Conservation (phyloP, 2,329 filamentous ascomycete species). For the Colletotrichum noveboracense region DNA sequence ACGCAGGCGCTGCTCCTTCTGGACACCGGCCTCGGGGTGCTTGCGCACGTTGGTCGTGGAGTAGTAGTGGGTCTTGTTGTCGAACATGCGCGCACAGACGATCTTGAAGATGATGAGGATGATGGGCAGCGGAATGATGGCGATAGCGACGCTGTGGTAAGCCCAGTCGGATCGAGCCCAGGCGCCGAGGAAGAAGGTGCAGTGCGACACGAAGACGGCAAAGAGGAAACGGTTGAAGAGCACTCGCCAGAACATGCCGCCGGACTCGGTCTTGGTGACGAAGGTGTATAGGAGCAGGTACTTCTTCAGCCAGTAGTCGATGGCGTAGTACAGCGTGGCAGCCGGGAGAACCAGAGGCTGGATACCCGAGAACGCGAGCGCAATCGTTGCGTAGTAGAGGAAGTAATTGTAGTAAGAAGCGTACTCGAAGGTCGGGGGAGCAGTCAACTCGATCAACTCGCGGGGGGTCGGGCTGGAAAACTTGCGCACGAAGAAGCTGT, state of each 20-base stretch:
- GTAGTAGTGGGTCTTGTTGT: constrained; percentile 82
- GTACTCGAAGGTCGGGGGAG: constrained; percentile 92
- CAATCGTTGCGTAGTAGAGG: constrained; percentile 90
- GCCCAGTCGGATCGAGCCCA: constrained; percentile 70
- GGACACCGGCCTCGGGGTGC: constrained; percentile 48
- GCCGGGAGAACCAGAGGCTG: constrained; percentile 89
- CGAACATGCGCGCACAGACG: constrained; percentile 79
- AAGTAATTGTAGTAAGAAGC: constrained; percentile 99
- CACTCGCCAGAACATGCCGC: constrained; percentile 89
- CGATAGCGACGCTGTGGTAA: constrained; percentile 63
- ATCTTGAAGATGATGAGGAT: constrained; percentile 84
- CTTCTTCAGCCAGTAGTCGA: constrained; percentile 93
- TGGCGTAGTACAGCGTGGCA: constrained; percentile 84
- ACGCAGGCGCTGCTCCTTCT: constrained; percentile 59
- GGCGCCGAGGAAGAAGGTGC: constrained; percentile 78
- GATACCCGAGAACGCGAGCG: constrained; percentile 81
- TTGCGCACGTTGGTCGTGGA: constrained; percentile 65
- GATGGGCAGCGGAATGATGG: constrained; percentile 77
- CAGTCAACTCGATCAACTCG: constrained; percentile 90
- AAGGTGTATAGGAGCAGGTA: constrained; percentile 95
- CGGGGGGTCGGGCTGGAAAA: constrained; percentile 89
- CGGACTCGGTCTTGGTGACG: constrained; percentile 95
- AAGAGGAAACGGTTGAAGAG: constrained; percentile 94
- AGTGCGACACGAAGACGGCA: constrained; percentile 76
- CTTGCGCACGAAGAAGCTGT: constrained; percentile 83